Base-by-base conservation (phyloP, 768 basidiomycete genomes). In the Agaricus subrufescens region DNA sequence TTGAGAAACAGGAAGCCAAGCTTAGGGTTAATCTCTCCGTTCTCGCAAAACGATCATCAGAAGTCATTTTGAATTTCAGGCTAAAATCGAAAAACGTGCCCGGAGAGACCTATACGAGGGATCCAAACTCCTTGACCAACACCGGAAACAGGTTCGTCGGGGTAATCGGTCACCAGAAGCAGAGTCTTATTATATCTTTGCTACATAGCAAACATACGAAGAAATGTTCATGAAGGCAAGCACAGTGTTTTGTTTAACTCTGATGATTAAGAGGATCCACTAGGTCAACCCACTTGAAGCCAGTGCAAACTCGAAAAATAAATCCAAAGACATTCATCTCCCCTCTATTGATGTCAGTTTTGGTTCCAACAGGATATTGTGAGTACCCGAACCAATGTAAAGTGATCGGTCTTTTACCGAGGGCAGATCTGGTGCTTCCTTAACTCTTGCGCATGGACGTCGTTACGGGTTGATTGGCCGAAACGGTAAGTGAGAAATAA, bases 1-100 rank as follows among this genome's bases (percentile, higher is more conserved):
- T 97, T 8, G 94, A 96, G 73, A 96, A 97, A 71, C 91, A 94
- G 63, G 97, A 99, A 71, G 93, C 94, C 1, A 99, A 99, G 69
- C 84, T 98, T 63, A 87, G 86, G 77, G 91, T 87, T 66, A 56
- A 53, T 34, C 12, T 19, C 14, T 30, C 44, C 44, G 44, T 46
- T 42, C 11, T 57, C 29, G 34, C 23, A 37, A 50, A 14, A 9
- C 9, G 29, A 9, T 26, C 11, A 25, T 38, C 50, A 8, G 40
- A 19, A 6, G n/a, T 58, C 43, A 47, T 23, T 40, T 57, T 61
- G 48, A 49, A 47, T 30, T 26, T 25, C 54, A 91, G 89, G 94
- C 94, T 29, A 99, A 99, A 72, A 95, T 98, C 61, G 94, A 98
- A 73, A 99, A 98, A 72, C 83, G 97, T n/a, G 77, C 92, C 2